Base-by-base conservation (phyloP, 306 rosid species). In the Malus sylvestris region DNA sequence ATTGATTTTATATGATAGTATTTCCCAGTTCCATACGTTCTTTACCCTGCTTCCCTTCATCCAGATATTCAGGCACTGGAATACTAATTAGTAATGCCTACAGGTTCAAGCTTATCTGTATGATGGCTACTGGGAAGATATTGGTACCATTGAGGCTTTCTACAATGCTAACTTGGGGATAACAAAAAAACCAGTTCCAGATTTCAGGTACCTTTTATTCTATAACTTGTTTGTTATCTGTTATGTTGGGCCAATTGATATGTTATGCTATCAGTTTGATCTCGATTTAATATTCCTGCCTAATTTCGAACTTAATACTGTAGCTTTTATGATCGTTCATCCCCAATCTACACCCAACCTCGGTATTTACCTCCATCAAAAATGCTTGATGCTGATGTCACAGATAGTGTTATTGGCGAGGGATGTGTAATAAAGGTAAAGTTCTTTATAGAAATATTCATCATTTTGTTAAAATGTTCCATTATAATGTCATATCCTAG, bases 101-200 rank as follows among this genome's bases (percentile, higher is more conserved):
- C 71, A 96, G 99, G 98, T 96, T 74, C 99, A 96, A 89, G 99
- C 99, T 74, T 89, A 92, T 87, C 82, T 96, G 79, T 92, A 90
- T 71, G 99, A 96, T 82, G 99, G 99, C 75, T 96, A 96, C 81
- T 96, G 99, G 99, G 99, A 96, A 87, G 99, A 96, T 80, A 96
- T 96, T 66, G 98, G 99, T 84, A 96, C 99, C 33, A 96, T 96
- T 74, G 99, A 96, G 81, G 99, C 99, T 78, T 96, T 96, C 87
- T 96, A 92, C 72, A 92, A 96, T 86, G 98, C 99, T 42, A 96
- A 96, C 72, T 83, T 96, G 79, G 99, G 99, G 57, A 96, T 96
- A 81, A 96, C 98, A 57, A 92, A 92, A 84, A 95, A 96, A 82
- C 98, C 99, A 30, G 83, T 96, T 35, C 99, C 99, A 49, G 99